A percentile compares a stretch with the other conserved stretches of the same genome.
phyloP scores from a whole-genome alignment of 371 early-diverging fungal species.

The Mucor indicus region DNA sequence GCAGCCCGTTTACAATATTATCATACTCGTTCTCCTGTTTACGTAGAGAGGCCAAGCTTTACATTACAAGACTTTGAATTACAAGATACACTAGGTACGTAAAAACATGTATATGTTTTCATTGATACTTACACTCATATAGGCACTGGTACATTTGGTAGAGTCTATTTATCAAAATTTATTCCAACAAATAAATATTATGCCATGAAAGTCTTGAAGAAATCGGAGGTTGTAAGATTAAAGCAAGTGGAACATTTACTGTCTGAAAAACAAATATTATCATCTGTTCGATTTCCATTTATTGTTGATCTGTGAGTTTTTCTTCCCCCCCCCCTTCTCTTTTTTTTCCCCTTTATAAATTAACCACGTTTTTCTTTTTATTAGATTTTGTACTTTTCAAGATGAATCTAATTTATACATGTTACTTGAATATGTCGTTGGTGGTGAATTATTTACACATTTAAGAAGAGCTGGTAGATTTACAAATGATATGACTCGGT shows the following conservation, averaged over 20 bases:
- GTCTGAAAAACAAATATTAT: conserved; percentile 28
- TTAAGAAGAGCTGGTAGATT: conserved; percentile 78
- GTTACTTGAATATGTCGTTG: conserved; percentile 89
- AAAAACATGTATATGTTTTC: neutral
- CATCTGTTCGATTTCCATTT: conserved; percentile 28
- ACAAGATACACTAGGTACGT: conserved; percentile 39
- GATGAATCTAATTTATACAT: conserved; percentile 77
- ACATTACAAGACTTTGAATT: conserved; percentile 42
- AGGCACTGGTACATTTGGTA: conserved; percentile 95
- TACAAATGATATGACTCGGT: conserved; percentile 76
- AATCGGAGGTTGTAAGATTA: conserved; percentile 86
- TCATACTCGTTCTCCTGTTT: conserved; percentile 37
- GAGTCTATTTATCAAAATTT: conserved; percentile 83
- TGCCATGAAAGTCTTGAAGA: conserved; percentile 95
- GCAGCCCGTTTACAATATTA: conserved; percentile 34
- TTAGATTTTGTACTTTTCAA: conserved; percentile 72
- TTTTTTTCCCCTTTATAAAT: too few species aligned
- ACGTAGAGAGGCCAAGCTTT: conserved; percentile 41
- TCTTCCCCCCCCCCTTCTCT: too few species aligned
- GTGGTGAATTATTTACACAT: conserved; percentile 89
- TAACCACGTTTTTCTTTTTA: too few species aligned
- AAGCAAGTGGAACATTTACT: conserved; percentile 66
- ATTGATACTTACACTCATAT: neutral
- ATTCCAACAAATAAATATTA: conserved; percentile 69
- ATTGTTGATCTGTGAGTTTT: conserved; percentile 37